Evolutionary conservation across 225 moss, liverwort and hornwort species (phyloP).

Genomic region (Anthoceros angustus): DNA sequence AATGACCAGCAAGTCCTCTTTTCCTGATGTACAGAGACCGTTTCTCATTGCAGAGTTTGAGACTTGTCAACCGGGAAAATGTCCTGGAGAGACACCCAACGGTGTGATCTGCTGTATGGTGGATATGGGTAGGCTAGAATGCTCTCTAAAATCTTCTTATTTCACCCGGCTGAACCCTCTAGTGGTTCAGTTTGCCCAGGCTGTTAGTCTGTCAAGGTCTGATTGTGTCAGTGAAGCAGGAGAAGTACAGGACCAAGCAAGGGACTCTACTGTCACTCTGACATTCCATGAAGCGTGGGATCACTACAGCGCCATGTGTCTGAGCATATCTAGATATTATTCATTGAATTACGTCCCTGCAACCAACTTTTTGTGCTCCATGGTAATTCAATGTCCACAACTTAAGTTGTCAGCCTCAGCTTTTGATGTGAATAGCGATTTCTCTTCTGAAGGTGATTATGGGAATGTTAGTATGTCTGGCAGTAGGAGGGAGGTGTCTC

Average conservation of each 20-base stretch:
- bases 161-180: conserved; percentile 41
- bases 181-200: conserved; percentile 31
- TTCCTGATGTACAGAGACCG: conserved; percentile 26
- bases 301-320: conserved; percentile 26
- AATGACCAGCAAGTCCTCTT: neutral
- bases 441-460: conserved; percentile 14
- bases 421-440: conserved; percentile 32
- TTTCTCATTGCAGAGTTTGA: conserved; percentile 61
- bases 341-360: conserved; percentile 39
- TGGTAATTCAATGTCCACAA: conserved; percentile 57
- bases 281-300: conserved; percentile 28
- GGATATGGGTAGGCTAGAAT: conserved; percentile 59
- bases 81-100: conserved; percentile 27
- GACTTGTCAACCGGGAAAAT: conserved; percentile 33
- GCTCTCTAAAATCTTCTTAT: conserved; percentile 40
- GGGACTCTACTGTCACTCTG: conserved; percentile 20
- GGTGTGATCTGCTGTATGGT: conserved; percentile 55
- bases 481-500: conserved; percentile 24
- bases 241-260: conserved; percentile 9
- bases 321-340: conserved; percentile 31
- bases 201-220: conserved; percentile 11
- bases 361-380: conserved; percentile 40
- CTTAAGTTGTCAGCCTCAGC: conserved; percentile 49
- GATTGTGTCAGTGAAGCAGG: conserved; percentile 1
- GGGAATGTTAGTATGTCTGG: conserved; percentile 13